A percentile compares a stretch with the other conserved stretches of the same genome.
Evolutionary conservation across 768 basidiomycete species (phyloP).

Genomic region (Boletus rex-veris): DNA sequence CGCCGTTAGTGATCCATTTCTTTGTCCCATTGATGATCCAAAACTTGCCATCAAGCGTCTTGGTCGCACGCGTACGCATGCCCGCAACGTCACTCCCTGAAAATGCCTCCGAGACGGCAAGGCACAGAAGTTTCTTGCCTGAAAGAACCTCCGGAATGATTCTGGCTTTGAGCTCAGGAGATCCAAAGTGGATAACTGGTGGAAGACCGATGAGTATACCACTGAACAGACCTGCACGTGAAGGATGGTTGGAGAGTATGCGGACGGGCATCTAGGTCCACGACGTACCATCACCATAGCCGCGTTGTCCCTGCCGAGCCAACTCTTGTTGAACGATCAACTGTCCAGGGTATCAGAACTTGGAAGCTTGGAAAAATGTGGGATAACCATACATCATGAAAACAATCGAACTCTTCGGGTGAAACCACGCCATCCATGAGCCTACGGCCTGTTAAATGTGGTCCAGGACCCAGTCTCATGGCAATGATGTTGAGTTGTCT

Average conservation of each 20-base stretch:
- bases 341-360: conserved; percentile 29
- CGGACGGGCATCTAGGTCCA: not conserved
- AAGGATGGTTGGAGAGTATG: not conserved
- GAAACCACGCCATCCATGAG: conserved; percentile 49
- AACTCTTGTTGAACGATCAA: conserved; percentile 80
- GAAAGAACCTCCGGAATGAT: not conserved
- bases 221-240: conserved; percentile 47
- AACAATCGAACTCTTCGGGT: conserved; percentile 65
- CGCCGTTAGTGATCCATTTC: conserved; percentile 2
- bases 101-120: not conserved
- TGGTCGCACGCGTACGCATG: not conserved
- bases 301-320: conserved; percentile 61
- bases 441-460: conserved; percentile 74
- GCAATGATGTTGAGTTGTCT: conserved; percentile 44
- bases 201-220: conserved; percentile 39
- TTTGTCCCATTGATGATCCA: not conserved
- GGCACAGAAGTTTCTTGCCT: not conserved
- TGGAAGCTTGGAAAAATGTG: not conserved
- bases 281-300: conserved; percentile 70
- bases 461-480: conserved; percentile 62
- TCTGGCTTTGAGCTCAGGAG: conserved; percentile 41
- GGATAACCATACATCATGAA: conserved; percentile 59
- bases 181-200: conserved; percentile 81
- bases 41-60: not conserved
- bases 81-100: not conserved